These are phyloP conservation scores for Boletus coccyginus DNA, from an alignment of 768 basidiomycete genomes.

Conservation along the genomic window DNA sequence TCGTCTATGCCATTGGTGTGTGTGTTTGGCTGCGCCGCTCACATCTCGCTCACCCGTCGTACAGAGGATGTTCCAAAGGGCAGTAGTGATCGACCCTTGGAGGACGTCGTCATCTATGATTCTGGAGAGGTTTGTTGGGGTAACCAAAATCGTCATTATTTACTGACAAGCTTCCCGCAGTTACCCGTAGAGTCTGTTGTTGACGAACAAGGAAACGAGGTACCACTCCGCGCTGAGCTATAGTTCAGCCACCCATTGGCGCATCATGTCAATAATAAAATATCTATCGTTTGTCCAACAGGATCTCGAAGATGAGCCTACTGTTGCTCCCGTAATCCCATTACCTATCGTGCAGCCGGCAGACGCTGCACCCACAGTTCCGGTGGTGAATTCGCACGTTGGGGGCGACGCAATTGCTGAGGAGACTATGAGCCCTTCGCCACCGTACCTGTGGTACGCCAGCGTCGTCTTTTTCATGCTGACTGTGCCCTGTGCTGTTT, in stretches of 20 bases:
- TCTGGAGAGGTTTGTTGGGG: slow-evolving; percentile 74
- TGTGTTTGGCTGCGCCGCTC: not conserved
- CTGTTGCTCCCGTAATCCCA: slow-evolving; percentile 10
- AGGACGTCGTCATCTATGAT: slow-evolving; percentile 78
- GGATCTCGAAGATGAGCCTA: slow-evolving; percentile 33
- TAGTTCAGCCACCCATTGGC: slow-evolving; percentile 48
- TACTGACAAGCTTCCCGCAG: slow-evolving; percentile 32
- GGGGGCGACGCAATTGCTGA: slow-evolving; percentile 2
- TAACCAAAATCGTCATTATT: slow-evolving; percentile 9
- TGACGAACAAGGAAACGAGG: slow-evolving; percentile 76
- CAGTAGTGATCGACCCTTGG: slow-evolving; percentile 64
- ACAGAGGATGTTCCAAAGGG: slow-evolving; percentile 76
- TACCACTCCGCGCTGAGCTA: slow-evolving; percentile 94
- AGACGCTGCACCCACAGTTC: not conserved
- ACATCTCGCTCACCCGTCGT: slow-evolving; percentile 10
- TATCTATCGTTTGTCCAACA: slow-evolving; percentile 46
- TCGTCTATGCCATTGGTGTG: slow-evolving; percentile 73
- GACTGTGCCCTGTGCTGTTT: slow-evolving; percentile 41
- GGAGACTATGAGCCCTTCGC: not conserved
- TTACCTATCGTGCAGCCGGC: not conserved
- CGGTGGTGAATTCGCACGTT: not conserved
- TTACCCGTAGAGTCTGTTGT: slow-evolving; percentile 50
- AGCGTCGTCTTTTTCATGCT: slow-evolving; percentile 38
- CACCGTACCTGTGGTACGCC: slow-evolving; percentile 18
- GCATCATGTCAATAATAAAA: slow-evolving; percentile 50